Base-by-base conservation (phyloP, 2,329 filamentous ascomycete species). In the Fusarium sp. region DNA sequence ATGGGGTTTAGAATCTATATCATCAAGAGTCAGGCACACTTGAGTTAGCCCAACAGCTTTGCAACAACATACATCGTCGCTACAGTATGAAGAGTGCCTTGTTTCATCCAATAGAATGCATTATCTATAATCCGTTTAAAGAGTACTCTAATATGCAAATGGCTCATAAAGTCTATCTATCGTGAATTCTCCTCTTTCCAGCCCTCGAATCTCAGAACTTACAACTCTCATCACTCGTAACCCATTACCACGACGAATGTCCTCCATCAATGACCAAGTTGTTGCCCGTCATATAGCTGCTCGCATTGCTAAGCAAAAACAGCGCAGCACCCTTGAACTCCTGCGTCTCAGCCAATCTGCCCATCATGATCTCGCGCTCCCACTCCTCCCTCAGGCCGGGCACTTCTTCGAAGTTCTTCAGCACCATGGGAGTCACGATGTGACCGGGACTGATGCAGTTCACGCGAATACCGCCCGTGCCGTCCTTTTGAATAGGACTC, bases 341-440 rank as follows among this genome's bases (percentile, higher is more conserved):
- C 49, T 89, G 83, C 0, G 91, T 91, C 33, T 80, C 80, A 74
- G 89, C 91, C 66, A 93, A 82, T 26, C 88, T 85, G 18, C 86
- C 89, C 56, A 97, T 83, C 92, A 97, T 97, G 78, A 97, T 97
- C 80, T 95, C 89, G 73, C 86, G 90, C 16, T 91, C 88, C 94
- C 94, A 97, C 64, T 90, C 86, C 26, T 79, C 79, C 62, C 82
- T 81, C 56, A 87, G 83, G 72, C 94, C 91, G 0, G 93, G 93
- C 67, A 88, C 91, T 68, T 91, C 85, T 65, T 89, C 85, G 74
- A 97, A 96, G 33, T 97, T 86, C 56, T 88, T 86, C 76, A 92
- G 87, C 2, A 95, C 92, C 94, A 97, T 97, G 15, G 91, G 88
- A 3, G 91, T 94, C 31, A 91, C 85, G 74, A 94, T 93, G 77